Base-by-base conservation (phyloP, 495 filamentous ascomycete species). In the Amphirosellinia nigrospora region DNA sequence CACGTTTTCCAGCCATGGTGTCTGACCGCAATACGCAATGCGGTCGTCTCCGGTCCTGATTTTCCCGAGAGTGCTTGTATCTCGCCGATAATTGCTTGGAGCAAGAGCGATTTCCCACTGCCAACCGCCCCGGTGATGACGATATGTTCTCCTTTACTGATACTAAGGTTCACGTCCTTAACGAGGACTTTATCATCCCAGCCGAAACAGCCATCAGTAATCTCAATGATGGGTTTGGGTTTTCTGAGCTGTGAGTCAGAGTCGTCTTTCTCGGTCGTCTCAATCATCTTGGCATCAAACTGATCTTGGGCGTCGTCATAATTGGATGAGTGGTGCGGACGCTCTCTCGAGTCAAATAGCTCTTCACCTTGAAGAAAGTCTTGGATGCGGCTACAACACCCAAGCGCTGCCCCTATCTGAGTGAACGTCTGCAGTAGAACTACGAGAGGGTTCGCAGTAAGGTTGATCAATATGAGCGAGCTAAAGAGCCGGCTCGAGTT, bases 1-100 rank as follows among this genome's bases (percentile, higher is more conserved):
- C 0, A 36, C 61, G 50, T 78, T 82, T 56, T 78, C 74, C 50
- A 85, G 76, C 82, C 82, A 85, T n/a, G 82, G 75, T 26, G 39
- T 69, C 66, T 82, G 81, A 13, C 71, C 69, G 48, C 74, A 73
- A 62, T 70, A 81, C 11, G 68, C 74, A 30, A 72, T 73, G 30
- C 26, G 28, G 28, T 41, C 41, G 56, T 53, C 63, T 26, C 21
- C 34, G 1, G 30, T 32, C 28, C 19, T 50, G 61, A 64, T 50
- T 3, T 15, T 64, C 11, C 61, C 43, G 45, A 64, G 8, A 48
- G 23, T 3, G 61, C 28, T 26, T 64, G 41, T 9, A 19, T 16
- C 61, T 78, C 76, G 1, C 77, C 73, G 7, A 79, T 68, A 13
- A 81, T 74, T 30, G 69, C 73, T 64, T 74, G 71, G 8, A 79